A percentile compares a stretch with the other conserved stretches of the same genome.
Conservation (phyloP, 2,329 filamentous ascomycete genomes). For the Colletotrichum acutatum region DNA sequence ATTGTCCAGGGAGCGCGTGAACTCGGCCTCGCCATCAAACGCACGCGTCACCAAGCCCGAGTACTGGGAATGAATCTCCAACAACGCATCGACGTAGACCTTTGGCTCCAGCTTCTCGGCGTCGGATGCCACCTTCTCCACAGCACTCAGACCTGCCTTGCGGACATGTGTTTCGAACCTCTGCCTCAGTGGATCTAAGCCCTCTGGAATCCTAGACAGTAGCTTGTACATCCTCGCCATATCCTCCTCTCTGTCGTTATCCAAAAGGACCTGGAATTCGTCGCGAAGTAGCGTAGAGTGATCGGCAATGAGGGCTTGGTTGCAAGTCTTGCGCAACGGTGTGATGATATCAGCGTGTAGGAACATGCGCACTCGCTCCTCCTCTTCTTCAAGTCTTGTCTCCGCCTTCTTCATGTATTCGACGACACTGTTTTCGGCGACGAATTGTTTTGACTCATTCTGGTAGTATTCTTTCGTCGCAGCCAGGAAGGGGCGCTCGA, state of each 20-base stretch:
- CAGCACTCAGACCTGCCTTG: slow-evolving; percentile 86
- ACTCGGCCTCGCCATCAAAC: slow-evolving; percentile 95
- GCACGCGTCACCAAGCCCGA: slow-evolving; percentile 90
- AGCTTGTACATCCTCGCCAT: slow-evolving; percentile 97
- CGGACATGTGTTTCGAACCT: slow-evolving; percentile 94
- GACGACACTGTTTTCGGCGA: slow-evolving; percentile 96
- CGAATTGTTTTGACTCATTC: slow-evolving; percentile 91
- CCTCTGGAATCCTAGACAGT: slow-evolving; percentile 88
- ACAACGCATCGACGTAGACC: slow-evolving; percentile 92
- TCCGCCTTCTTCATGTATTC: slow-evolving; percentile 99
- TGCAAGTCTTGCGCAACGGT: slow-evolving; percentile 86
- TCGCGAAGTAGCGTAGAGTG: slow-evolving; percentile 89
- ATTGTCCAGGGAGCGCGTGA: slow-evolving; percentile 95
- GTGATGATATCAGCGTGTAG: slow-evolving; percentile 89
- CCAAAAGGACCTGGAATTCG: slow-evolving; percentile 93
- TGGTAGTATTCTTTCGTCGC: slow-evolving; percentile 90
- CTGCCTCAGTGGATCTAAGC: slow-evolving; percentile 85
- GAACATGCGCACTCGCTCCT: slow-evolving; percentile 91
- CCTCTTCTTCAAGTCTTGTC: slow-evolving; percentile 87
- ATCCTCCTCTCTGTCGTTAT: slow-evolving; percentile 95
- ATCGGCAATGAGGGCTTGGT: slow-evolving; percentile 88
- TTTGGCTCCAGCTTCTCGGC: slow-evolving; percentile 94
- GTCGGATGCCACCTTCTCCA: slow-evolving; percentile 87
- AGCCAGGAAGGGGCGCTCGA: slow-evolving; percentile 90
- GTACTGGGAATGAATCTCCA: slow-evolving; percentile 95